Base-by-base conservation (phyloP, 1,284 basidiomycete species). In the Sporisorium scitamineum region DNA sequence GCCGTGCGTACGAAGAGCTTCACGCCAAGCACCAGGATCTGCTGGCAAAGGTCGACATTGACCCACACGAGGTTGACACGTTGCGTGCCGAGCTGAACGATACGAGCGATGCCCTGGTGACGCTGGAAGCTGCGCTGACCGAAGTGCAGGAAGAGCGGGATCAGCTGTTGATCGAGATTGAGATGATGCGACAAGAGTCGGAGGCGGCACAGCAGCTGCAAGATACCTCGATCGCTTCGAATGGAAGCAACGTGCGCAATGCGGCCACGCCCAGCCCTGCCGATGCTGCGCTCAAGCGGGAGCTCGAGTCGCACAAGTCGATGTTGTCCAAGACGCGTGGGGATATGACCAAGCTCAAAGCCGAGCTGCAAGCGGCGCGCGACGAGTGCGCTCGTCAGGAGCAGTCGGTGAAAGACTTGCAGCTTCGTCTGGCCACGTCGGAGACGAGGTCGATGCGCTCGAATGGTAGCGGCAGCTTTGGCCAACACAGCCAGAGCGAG, bases 291-390 rank as follows among this genome's bases (percentile, higher is more conserved):
- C 54, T 73, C 27, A 68, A 63, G 48, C 62, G 75, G 27, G 92
- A 95, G 80, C 87, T 94, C 29, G 92, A 94, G 75, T 89, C 88
- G 42, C 91, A 93, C 84, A 91, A 92, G 42, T 90, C 90, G 18
- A 87, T 90, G 50, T 88, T 94, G 22, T 90, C 90, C 34, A 92
- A 82, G 61, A 72, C 69, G 20, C 61, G 70, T 24, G 69, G 65
- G 18, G 80, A 80, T 9, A 70, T 82, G 55, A 54, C 29, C 57
- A 72, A 79, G 54, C 71, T 71, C 65, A 80, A 91, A 86, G 92
- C 93, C 79, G 92, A 94, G 86, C 92, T 92, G 83, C 93, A 94
- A 81, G 88, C 81, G 14, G 87, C 94, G 22, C 90, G 91, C 65
- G 88, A 89, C 13, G 93, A 94, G 86, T 92, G 91, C 85, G 87